Evolutionary conservation across 192 early-diverging fungal species (phyloP).

Genomic region (Linnemannia exigua): DNA sequence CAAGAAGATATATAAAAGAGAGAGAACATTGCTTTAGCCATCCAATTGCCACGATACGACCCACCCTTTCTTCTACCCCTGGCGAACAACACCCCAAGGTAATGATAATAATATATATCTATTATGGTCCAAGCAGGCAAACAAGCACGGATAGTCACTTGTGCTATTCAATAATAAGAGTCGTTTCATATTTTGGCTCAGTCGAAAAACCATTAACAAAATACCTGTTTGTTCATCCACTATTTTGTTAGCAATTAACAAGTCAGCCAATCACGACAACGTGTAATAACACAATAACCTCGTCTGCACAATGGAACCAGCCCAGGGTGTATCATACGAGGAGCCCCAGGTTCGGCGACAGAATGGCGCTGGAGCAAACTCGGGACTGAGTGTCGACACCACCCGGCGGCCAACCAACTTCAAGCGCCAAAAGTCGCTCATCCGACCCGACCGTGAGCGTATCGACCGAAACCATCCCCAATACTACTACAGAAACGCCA

Average conservation of each 20-base stretch:
- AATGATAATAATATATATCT: background rate
- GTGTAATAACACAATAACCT: background rate
- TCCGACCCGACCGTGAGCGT: conserved; percentile 76
- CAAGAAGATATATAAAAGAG: background rate
- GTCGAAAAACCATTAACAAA: background rate
- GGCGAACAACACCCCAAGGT: background rate
- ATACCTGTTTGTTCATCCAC: background rate
- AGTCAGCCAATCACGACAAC: background rate
- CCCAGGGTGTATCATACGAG: conserved; percentile 20
- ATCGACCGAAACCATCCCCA: conserved; percentile 62
- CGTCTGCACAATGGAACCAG: conserved; percentile 2
- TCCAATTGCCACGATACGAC: background rate
- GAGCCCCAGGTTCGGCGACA: conserved; percentile 28
- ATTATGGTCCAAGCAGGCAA: background rate
- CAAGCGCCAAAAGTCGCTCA: conserved; percentile 75
- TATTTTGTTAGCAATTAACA: background rate
- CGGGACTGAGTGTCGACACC: conserved; percentile 5
- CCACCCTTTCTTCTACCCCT: background rate
- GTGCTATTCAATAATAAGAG: background rate
- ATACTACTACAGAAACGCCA: conserved; percentile 60
- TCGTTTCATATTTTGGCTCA: background rate
- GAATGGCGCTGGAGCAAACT: conserved; percentile 4
- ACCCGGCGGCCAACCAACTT: conserved; percentile 33
- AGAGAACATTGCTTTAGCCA: background rate
- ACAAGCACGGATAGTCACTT: background rate